Conservation (phyloP, 371 early-diverging fungal species). For the Mortierella sp. region DNA sequence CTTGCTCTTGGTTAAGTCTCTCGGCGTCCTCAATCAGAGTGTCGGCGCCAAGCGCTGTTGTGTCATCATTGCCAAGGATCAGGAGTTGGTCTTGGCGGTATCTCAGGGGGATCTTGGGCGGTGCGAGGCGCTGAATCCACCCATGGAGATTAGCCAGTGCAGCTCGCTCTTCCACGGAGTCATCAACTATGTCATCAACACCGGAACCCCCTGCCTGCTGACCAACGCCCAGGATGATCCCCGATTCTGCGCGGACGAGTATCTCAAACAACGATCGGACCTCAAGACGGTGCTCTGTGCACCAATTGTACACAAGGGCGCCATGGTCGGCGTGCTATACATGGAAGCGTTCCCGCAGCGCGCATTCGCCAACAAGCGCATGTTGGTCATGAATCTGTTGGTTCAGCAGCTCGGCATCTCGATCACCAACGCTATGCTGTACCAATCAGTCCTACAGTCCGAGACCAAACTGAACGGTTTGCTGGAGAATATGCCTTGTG, state of each 20-base stretch:
- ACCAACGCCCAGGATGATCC: conserved; percentile 55
- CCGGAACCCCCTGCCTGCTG: conserved; percentile 37
- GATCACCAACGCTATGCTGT: conserved; percentile 68
- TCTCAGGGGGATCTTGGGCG: conserved; percentile 37
- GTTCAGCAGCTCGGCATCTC: conserved; percentile 75
- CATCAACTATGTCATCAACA: conserved; percentile 56
- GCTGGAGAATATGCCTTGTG: conserved; percentile 57
- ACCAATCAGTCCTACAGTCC: conserved; percentile 58
- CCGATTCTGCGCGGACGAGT: conserved; percentile 53
- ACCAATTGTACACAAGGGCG: conserved; percentile 67
- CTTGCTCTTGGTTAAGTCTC: conserved; percentile 46
- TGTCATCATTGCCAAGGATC: conserved; percentile 43
- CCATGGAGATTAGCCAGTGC: conserved; percentile 41
- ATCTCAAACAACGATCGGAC: conserved; percentile 57
- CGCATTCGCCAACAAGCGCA: conserved; percentile 68
- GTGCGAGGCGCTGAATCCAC: conserved; percentile 47
- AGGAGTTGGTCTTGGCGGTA: conserved; percentile 39
- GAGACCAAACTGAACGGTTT: conserved; percentile 50
- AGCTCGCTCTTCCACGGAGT: conserved; percentile 40
- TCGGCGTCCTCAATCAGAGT: conserved; percentile 49
- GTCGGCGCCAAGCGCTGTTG: conserved; percentile 48
- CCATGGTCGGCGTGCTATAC: conserved; percentile 65
- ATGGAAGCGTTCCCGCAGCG: conserved; percentile 67
- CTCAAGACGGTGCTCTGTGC: conserved; percentile 68
- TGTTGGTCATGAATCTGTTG: conserved; percentile 67